A percentile compares a stretch with the other conserved stretches of the same genome.
phyloP scores from a whole-genome alignment of 2,329 filamentous ascomycete genomes.

The Alternaria hordeiaustralica region DNA sequence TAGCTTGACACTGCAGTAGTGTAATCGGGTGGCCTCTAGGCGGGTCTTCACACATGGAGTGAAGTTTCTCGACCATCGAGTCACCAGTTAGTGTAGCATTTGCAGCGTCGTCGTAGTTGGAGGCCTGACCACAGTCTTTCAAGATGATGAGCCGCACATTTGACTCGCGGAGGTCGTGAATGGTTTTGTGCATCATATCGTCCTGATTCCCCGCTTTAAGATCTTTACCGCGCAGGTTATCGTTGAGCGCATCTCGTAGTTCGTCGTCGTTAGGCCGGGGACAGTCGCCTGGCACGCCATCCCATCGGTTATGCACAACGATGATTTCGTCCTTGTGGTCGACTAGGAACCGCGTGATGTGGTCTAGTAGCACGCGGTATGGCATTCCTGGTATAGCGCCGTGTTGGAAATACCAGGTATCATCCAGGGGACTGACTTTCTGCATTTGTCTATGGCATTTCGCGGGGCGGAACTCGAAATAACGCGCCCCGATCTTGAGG shows the following conservation, averaged over 20 bases:
- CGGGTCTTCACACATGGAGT: slow-evolving; percentile 26
- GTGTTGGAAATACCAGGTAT: slow-evolving; percentile 60
- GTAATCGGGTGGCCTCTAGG: slow-evolving; percentile 31
- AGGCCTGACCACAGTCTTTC: slow-evolving; percentile 30
- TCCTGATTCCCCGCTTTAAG: slow-evolving; percentile 29
- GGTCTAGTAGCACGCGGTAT: slow-evolving; percentile 53
- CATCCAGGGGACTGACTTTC: slow-evolving; percentile 47
- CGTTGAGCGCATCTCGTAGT: slow-evolving; percentile 47
- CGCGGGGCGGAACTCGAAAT: slow-evolving; percentile 62
- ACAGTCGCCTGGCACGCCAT: slow-evolving; percentile 58
- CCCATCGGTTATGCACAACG: slow-evolving; percentile 59
- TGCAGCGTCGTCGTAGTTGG: slow-evolving; percentile 44
- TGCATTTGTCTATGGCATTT: slow-evolving; percentile 55
- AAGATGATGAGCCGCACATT: slow-evolving; percentile 37
- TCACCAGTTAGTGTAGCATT: slow-evolving; percentile 42
- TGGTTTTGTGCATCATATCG: slow-evolving; percentile 35
- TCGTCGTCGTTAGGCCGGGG: slow-evolving; percentile 52
- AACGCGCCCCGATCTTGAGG: slow-evolving; percentile 56
- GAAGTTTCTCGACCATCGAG: slow-evolving; percentile 35
- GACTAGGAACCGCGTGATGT: slow-evolving; percentile 52
- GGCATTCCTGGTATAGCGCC: slow-evolving; percentile 59
- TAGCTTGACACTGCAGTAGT: slow-evolving; percentile 58
- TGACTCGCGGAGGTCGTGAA: slow-evolving; percentile 33
- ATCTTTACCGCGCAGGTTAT: slow-evolving; percentile 33
- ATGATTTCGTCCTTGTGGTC: slow-evolving; percentile 55